These are phyloP conservation scores for Sugiyamaella americana DNA, from an alignment of 805 yeast genomes.

Conservation along the genomic window DNA sequence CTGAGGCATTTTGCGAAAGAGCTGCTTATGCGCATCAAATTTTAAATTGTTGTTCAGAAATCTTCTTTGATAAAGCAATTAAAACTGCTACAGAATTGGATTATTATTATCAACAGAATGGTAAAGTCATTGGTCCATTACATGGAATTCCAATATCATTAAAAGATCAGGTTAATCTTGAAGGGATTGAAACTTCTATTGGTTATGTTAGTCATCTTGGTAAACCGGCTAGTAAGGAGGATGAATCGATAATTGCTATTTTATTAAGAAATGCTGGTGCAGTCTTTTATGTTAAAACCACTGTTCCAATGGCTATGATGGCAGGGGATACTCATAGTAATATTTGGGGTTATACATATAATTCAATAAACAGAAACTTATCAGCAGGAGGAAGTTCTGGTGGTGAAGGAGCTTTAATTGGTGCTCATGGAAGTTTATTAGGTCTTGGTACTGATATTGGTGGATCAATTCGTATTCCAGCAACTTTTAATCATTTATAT, in stretches of 20 bases:
- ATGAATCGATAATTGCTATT: conserved; percentile 36
- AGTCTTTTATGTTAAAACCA: conserved; percentile 49
- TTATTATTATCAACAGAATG: conserved; percentile 40
- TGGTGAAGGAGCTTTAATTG: conserved; percentile 47
- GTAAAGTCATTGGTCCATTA: conserved; percentile 51
- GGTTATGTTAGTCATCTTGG: conserved; percentile 45
- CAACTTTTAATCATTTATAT: conserved; percentile 39
- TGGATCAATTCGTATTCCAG: conserved; percentile 47
- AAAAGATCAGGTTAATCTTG: conserved; percentile 49
- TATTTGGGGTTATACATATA: conserved; percentile 42
- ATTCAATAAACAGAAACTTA: conserved; percentile 40
- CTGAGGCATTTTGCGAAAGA: conserved; percentile 50
- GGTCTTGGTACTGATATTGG: conserved; percentile 54
- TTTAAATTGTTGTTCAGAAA: conserved; percentile 32
- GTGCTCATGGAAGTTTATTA: conserved; percentile 41
- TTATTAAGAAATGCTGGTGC: conserved; percentile 45
- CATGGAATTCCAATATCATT: conserved; percentile 65
- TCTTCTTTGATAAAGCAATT: conserved; percentile 53
- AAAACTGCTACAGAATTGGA: conserved; percentile 51
- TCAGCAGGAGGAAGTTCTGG: conserved; percentile 53
- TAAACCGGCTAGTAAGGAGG: conserved; percentile 44
- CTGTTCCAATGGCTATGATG: conserved; percentile 47
- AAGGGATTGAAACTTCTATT: conserved; percentile 59
- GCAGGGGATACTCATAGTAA: conserved; percentile 41
- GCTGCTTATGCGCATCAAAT: conserved; percentile 55